Evolutionary conservation across 2,329 filamentous ascomycete species (phyloP), one percentile per base, ranked within the genome.

Genomic region (Blastomyces gilchristii): DNA sequence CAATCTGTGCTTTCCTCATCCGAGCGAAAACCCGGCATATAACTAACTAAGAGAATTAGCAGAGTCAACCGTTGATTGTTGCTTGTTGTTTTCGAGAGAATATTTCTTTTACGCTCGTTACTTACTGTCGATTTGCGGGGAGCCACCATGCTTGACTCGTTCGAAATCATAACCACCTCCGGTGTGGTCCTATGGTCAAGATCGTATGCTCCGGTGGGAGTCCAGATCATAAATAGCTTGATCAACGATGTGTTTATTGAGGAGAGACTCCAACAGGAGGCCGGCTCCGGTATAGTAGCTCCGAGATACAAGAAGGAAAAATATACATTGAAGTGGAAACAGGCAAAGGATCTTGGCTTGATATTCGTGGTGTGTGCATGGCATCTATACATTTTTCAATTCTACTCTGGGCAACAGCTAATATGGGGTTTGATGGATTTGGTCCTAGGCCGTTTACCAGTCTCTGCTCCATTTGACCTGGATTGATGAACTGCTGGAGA

Each of bases 211-310:
- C 83, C 88, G 1, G 86, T 96, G 72, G 91, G 86, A 73, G 84
- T 89, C 53, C 86, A 88, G 69, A 82, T 97, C 67, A 87, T 99
- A 80, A 97, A 99, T 81, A 89, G 85, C 80, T 87, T 99, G 76
- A 97, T 99, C 77, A 87, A 87, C 74, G 91, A 97, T 77, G 90
- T 97, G 73, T 97, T 99, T 75, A 97, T 99, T 72, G 94, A 99
- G 78, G 93, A 97, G 80, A 92, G 90, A 75, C 83, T 84, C 65
- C 82, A 85, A 63, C 78, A 78, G 41, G 81, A 81, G 60, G 81
- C 83, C 61, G 80, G 84, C 62, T 81, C 85, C 61, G 84, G 85
- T 67, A 77, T 81, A 59, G 84, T 86, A 7, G 82, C 85, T 16
- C 85, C 89, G 18, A 82, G 87, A 0, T 99, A 94, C 79, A 90